These are phyloP conservation scores for Haplosporangium sp. DNA, from an alignment of 371 early-diverging fungal genomes.

Conservation along the genomic window DNA sequence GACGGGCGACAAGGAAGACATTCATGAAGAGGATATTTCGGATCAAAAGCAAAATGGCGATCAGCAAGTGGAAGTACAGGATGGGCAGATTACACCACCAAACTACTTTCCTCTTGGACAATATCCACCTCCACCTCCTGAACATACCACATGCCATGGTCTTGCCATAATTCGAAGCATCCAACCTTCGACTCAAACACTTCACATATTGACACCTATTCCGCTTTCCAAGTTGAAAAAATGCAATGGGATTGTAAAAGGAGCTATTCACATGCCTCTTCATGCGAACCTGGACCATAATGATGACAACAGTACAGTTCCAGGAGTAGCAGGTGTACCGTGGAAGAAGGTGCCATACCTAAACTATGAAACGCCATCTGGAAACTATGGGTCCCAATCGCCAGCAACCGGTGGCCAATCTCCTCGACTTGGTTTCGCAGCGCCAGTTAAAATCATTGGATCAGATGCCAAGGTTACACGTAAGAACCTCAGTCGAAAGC, in stretches of 20 bases:
- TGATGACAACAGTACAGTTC: slow-evolving; percentile 27
- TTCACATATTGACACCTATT: slow-evolving; percentile 77
- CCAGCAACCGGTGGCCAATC: slow-evolving; percentile 15
- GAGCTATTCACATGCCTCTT: slow-evolving; percentile 64
- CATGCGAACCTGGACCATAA: slow-evolving; percentile 60
- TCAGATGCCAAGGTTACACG: slow-evolving; percentile 46
- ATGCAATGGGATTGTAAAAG: slow-evolving; percentile 74
- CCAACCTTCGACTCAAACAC: slow-evolving; percentile 66
- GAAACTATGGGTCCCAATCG: slow-evolving; percentile 15
- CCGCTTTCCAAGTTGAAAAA: slow-evolving; percentile 59
- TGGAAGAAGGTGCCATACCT: slow-evolving; percentile 67
- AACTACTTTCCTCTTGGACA: slow-evolving; percentile 66
- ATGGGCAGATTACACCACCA: slow-evolving; percentile 48
- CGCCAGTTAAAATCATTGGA: slow-evolving; percentile 40
- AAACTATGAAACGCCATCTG: slow-evolving; percentile 43
- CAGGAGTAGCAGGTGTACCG: slow-evolving; percentile 61
- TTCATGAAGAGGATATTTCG: background rate
- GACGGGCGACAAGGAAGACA: slow-evolving; percentile 61
- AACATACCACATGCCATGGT: slow-evolving; percentile 72
- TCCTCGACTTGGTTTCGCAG: slow-evolving; percentile 27
- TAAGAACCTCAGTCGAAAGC: slow-evolving; percentile 49
- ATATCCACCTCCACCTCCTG: slow-evolving; percentile 63
- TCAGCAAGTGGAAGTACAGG: background rate
- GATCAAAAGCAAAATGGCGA: background rate
- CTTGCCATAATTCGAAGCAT: slow-evolving; percentile 80